Evolutionary conservation across 2,329 filamentous ascomycete genomes (phyloP), one percentile per base, ranked within the genome.

Genomic region (Alternaria gansuensis): DNA sequence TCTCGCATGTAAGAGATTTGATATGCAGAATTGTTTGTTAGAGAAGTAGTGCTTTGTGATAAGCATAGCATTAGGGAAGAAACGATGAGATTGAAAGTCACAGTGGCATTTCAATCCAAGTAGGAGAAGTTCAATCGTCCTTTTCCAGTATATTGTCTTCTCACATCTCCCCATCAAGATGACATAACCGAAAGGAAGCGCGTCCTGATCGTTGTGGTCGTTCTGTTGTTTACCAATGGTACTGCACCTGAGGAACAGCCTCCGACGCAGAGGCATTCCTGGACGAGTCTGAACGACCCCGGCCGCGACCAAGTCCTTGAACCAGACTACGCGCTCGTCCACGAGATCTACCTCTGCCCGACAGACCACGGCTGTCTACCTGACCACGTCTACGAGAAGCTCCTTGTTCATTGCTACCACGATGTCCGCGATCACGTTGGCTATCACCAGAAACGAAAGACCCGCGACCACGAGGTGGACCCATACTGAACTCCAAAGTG

Each of bases 281-380:
- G 5, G 13, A 29, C 24, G 28, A 24, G 39, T 4, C 36, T 14
- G 44, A 40, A 50, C 31, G 29, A 11, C 51, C 51, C n/a, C 57
- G 57, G 14, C 57, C 60, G 34, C 58, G 62, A 44, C 34, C 41
- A 29, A 36, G 36, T 24, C 44, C 60, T 29, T 5, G 40, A 23
- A n/a, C 23, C 10, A 44, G 50, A 37, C 29, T 36, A 6, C 21
- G 6, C 34, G 46, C 43, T n/a, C 51, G 29, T 55, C 51, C 28
- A 23, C 13, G 28, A 44, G 21, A 8, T 13, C 41, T 46, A 3
- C 17, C 33, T 53, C 28, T 23, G 6, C 29, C 21, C 37, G 24
- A 13, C 26, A 37, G 23, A n/a, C 10, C 29, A 26, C 28, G 31
- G 9, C 31, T 36, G 23, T 37, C 17, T 5, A 26, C 29, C 44